These are phyloP conservation scores for Vicia faba DNA, from an alignment of 306 rosid genomes.

Conservation along the genomic window DNA sequence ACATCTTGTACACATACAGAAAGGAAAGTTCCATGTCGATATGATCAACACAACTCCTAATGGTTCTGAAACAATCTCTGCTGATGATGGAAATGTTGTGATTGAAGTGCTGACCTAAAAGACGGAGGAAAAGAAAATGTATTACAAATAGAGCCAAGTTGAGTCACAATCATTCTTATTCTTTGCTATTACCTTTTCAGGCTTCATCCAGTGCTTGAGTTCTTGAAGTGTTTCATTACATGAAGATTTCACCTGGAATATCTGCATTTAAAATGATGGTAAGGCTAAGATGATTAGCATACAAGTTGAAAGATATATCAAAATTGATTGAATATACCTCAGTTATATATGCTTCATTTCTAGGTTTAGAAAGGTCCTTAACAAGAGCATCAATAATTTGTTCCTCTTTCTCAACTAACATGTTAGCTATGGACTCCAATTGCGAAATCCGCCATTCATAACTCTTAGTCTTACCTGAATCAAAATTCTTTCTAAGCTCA, in stretches of 20 bases:
- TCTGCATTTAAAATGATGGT: conserved; percentile 41
- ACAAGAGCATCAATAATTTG: conserved; percentile 64
- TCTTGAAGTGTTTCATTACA: conserved; percentile 65
- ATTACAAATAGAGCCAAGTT: conserved; percentile 8
- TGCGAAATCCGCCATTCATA: conserved; percentile 79
- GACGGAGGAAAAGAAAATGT: neutral
- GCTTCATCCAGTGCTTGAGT: conserved; percentile 68
- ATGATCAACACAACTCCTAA: conserved; percentile 89
- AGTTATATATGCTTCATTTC: conserved; percentile 59
- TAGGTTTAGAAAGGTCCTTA: conserved; percentile 73
- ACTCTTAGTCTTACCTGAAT: conserved; percentile 69
- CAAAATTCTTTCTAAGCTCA: conserved; percentile 59
- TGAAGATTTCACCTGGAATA: conserved; percentile 59
- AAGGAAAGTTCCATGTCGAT: conserved; percentile 91
- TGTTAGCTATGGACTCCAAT: conserved; percentile 59
- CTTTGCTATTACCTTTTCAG: conserved; percentile 59
- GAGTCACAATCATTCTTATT: conserved; percentile 16
- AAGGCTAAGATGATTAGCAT: conserved; percentile 12
- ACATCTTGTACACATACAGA: conserved; percentile 57
- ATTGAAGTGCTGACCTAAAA: conserved; percentile 76
- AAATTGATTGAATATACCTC: conserved; percentile 54
- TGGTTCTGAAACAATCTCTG: conserved; percentile 86
- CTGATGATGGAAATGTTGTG: conserved; percentile 76
- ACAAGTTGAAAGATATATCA: conserved; percentile 9
- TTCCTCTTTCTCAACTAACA: conserved; percentile 70